Conservation (phyloP, 352 stramenopile genomes). For the Bremia lactucae region DNA sequence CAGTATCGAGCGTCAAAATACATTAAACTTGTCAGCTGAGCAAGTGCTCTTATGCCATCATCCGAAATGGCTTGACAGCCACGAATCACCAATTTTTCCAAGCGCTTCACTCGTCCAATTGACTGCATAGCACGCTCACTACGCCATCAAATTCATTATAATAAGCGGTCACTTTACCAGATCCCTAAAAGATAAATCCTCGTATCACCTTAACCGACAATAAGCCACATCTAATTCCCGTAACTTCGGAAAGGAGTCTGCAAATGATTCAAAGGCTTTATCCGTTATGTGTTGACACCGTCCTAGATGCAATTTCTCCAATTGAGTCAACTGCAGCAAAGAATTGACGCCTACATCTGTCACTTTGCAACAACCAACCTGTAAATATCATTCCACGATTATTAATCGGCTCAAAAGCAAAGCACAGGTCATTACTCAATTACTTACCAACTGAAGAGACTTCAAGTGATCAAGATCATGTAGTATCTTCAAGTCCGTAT, state of each 20-base stretch:
- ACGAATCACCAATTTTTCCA: conserved; percentile 37
- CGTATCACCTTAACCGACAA: conserved; percentile 33
- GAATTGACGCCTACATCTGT: conserved; percentile 45
- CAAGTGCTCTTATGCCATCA: conserved; percentile 22
- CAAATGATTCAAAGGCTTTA: conserved; percentile 33
- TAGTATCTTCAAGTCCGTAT: conserved; percentile 37
- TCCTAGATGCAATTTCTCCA: conserved; percentile 46
- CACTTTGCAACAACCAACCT: conserved; percentile 45
- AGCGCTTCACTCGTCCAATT: conserved; percentile 23
- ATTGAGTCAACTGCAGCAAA: conserved; percentile 25
- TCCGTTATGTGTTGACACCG: conserved; percentile 47
- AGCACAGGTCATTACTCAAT: no score
- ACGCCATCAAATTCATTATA: background rate
- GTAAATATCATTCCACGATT: background rate
- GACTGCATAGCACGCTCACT: conserved; percentile 24
- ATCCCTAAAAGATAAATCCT: background rate
- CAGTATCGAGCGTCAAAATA: conserved; percentile 71
- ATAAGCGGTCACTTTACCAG: background rate
- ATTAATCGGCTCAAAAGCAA: no score
- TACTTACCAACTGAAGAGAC: conserved; percentile 46
- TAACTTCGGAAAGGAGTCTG: conserved; percentile 26
- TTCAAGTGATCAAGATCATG: conserved; percentile 26
- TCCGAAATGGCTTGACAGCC: conserved; percentile 30
- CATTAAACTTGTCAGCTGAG: conserved; percentile 23
- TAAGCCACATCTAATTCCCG: conserved; percentile 42